phyloP scores from a whole-genome alignment of 73 alveolate genomes.

The Paramecium tetraurelia region DNA sequence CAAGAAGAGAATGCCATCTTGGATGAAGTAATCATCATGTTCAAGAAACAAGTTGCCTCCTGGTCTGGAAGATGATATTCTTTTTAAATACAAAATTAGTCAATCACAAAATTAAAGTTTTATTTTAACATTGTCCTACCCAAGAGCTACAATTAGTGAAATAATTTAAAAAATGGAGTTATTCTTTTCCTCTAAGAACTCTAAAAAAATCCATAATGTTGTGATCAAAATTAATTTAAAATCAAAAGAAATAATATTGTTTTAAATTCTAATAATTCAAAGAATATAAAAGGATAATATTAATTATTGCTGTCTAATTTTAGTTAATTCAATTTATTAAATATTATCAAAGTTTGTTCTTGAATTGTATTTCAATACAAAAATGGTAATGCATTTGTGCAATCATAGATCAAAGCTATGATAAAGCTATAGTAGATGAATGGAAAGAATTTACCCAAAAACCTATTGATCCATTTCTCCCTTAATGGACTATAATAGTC shows the following conservation, averaged over 20 bases:
- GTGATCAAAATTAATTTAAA: neutral
- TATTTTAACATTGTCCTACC: neutral
- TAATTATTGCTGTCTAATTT: neutral
- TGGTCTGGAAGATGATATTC: slow-evolving; percentile 49
- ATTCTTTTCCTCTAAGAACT: neutral
- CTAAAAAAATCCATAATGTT: neutral
- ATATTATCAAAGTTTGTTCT: neutral
- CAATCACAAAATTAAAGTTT: slow-evolving; percentile 23
- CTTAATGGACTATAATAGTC: neutral
- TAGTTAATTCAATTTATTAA: neutral
- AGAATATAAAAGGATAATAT: neutral
- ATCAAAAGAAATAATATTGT: neutral
- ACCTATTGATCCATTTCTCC: slow-evolving; percentile 10
- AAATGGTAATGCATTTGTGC: neutral
- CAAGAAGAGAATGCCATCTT: slow-evolving; percentile 45
- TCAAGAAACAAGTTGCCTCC: slow-evolving; percentile 53
- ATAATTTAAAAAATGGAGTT: too few species aligned
- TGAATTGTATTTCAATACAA: neutral
- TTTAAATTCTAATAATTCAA: neutral
- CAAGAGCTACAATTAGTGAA: too few species aligned
- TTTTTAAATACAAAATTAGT: neutral
- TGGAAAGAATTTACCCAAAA: slow-evolving; percentile 14
- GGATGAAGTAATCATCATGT: slow-evolving; percentile 48
- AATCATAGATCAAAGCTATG: neutral
- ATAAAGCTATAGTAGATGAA: neutral